Percentiles rank a stretch among this genome's conserved stretches.
phyloP scores from a whole-genome alignment of 805 yeast genomes.

The Tetrapisispora nanseiensis region DNA sequence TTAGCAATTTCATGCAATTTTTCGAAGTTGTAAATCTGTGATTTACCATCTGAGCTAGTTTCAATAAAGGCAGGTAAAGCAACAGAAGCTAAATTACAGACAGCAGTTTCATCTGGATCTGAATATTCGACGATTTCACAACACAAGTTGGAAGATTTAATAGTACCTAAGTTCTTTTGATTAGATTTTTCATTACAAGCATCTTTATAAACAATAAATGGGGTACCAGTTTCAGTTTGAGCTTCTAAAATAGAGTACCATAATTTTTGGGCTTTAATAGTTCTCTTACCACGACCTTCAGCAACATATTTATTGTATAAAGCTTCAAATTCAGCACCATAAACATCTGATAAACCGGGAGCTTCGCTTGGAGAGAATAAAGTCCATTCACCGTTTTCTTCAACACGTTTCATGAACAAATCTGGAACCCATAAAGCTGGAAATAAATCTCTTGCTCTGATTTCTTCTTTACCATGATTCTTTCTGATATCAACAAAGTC shows the following conservation, averaged over 20 bases:
- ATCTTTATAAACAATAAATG: constrained; percentile 90
- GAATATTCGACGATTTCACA: constrained; percentile 92
- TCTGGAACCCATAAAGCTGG: constrained; percentile 94
- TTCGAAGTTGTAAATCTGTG: constrained; percentile 56
- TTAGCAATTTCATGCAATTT: constrained; percentile 68
- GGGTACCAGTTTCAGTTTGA: constrained; percentile 94
- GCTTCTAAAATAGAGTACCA: constrained; percentile 87
- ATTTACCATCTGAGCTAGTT: constrained; percentile 34
- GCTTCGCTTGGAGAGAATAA: constrained; percentile 83
- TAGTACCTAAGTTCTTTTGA: constrained; percentile 85
- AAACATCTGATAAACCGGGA: constrained; percentile 72
- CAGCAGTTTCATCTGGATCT: constrained; percentile 87
- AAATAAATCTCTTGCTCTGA: constrained; percentile 86
- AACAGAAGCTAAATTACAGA: constrained; percentile 86
- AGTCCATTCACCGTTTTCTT: constrained; percentile 72
- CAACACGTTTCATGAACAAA: constrained; percentile 85
- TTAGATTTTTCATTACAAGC: constrained; percentile 80
- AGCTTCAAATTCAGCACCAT: constrained; percentile 73
- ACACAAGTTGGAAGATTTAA: constrained; percentile 88
- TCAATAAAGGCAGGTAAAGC: constrained; percentile 76
- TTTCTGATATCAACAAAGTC: constrained; percentile 80
- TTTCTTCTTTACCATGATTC: constrained; percentile 92
- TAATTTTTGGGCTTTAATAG: constrained; percentile 76
- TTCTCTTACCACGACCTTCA: constrained; percentile 53
- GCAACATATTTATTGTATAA: constrained; percentile 65